These are phyloP conservation scores for Picea abies DNA, from an alignment of 83 land plant species.

Conservation along the genomic window DNA sequence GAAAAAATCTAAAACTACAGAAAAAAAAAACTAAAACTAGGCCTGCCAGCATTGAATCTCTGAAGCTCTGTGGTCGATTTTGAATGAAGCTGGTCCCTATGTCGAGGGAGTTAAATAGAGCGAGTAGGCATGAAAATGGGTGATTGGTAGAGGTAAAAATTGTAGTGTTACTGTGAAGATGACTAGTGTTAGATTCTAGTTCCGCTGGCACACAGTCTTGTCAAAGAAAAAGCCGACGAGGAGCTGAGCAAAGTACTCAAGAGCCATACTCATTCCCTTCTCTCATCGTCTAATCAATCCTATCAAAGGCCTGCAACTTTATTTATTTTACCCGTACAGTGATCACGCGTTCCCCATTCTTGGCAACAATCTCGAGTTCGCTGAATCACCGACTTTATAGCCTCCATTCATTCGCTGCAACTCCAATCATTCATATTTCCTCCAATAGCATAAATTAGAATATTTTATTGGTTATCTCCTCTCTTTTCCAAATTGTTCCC, in stretches of 20 bases:
- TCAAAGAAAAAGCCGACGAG: conserved; percentile 9
- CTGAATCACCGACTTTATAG: no score
- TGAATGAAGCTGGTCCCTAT: background rate
- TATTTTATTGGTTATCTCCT: no score
- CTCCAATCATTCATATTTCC: no score
- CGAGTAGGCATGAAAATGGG: background rate
- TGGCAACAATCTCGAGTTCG: no score
- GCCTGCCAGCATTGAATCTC: background rate
- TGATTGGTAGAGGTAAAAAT: no score
- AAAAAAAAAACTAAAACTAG: background rate
- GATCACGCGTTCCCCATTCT: no score
- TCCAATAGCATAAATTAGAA: no score
- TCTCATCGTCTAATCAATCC: background rate
- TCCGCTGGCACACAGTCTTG: conserved; percentile 7
- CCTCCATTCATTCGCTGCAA: no score
- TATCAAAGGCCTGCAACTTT: no score
- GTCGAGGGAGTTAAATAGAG: background rate
- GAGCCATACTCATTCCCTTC: conserved; percentile 6
- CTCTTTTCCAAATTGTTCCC: no score
- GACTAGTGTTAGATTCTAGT: background rate
- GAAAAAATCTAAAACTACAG: background rate
- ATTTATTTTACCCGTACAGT: no score
- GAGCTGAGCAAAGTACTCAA: background rate
- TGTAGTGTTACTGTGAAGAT: background rate
- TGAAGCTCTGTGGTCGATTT: background rate